Conservation (phyloP, 139 green algal species). For the Chlamydomonas eustigma region DNA sequence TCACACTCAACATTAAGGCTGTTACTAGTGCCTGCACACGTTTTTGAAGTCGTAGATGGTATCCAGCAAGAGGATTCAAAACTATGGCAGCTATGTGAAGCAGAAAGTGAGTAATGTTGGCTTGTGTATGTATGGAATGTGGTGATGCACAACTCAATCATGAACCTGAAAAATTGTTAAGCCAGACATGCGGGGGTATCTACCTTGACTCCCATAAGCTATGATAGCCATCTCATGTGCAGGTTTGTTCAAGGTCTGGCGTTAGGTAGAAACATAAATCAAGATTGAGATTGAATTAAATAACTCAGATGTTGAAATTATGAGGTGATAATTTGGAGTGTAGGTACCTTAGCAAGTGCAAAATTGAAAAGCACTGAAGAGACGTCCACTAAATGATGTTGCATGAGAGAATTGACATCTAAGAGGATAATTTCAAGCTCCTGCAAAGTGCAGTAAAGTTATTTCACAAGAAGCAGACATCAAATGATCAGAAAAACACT, state of each 20-base stretch:
- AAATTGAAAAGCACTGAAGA: neutral
- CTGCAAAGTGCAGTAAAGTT: too few relatives aligned
- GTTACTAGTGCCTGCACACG: neutral
- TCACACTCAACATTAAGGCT: neutral
- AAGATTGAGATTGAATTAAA: neutral
- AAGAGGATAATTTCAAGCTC: neutral
- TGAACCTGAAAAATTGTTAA: neutral
- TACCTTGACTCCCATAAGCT: neutral
- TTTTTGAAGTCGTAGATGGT: neutral
- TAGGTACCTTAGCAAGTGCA: neutral
- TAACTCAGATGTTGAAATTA: too few relatives aligned
- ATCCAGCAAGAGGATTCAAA: neutral
- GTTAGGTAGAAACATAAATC: neutral
- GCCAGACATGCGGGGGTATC: too few relatives aligned
- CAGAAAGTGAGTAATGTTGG: neutral
- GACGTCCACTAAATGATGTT: neutral
- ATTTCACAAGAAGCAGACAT: too few relatives aligned
- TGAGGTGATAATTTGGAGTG: too few relatives aligned
- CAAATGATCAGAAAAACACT: too few relatives aligned
- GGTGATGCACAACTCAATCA: neutral
- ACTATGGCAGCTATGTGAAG: too few relatives aligned
- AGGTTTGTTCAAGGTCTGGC: conserved; percentile 8
- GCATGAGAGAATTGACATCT: neutral
- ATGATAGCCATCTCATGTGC: conserved; percentile 3
- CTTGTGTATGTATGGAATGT: neutral